Percentiles rank a stretch among this genome's conserved stretches.
These are phyloP conservation scores for Aspergillus japonicus DNA, from an alignment of 2,329 filamentous ascomycete species.

Conservation along the genomic window DNA sequence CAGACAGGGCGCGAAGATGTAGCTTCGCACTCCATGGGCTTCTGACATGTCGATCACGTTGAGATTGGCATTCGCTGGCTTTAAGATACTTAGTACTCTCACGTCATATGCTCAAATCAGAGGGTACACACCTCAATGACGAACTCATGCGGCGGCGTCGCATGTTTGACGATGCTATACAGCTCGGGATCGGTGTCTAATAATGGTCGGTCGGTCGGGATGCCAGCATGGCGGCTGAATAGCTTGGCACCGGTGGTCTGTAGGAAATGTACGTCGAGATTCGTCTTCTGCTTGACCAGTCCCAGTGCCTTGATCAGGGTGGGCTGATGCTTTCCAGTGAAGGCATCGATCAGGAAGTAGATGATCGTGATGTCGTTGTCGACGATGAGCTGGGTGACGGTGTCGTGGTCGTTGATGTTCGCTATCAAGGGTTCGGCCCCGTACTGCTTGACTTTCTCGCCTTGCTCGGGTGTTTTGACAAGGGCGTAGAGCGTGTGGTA, in stretches of 20 bases:
- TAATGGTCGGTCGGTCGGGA: constrained; percentile 43
- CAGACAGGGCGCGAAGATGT: constrained; percentile 56
- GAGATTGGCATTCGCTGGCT: constrained; percentile 46
- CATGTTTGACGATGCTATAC: constrained; percentile 46
- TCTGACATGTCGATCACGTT: constrained; percentile 47
- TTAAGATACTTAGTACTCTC: not conserved
- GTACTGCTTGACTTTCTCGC: constrained; percentile 45
- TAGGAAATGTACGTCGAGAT: constrained; percentile 50
- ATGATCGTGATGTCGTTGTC: constrained; percentile 49
- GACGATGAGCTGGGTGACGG: constrained; percentile 40
- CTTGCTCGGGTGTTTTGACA: constrained; percentile 49
- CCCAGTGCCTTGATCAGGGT: constrained; percentile 49
- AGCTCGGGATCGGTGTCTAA: constrained; percentile 47
- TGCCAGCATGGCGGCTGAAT: constrained; percentile 50
- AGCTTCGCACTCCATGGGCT: constrained; percentile 46
- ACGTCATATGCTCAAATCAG: not conserved
- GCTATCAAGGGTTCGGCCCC: constrained; percentile 42
- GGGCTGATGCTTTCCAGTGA: constrained; percentile 32
- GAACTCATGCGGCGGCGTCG: constrained; percentile 34
- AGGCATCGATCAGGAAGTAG: constrained; percentile 49
- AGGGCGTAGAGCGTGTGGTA: constrained; percentile 50
- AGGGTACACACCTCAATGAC: constrained; percentile 4
- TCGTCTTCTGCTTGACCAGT: constrained; percentile 44
- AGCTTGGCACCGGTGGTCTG: constrained; percentile 55
- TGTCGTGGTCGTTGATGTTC: constrained; percentile 28